These are phyloP conservation scores for Prunus davidiana DNA, from an alignment of 306 rosid genomes.

Conservation along the genomic window DNA sequence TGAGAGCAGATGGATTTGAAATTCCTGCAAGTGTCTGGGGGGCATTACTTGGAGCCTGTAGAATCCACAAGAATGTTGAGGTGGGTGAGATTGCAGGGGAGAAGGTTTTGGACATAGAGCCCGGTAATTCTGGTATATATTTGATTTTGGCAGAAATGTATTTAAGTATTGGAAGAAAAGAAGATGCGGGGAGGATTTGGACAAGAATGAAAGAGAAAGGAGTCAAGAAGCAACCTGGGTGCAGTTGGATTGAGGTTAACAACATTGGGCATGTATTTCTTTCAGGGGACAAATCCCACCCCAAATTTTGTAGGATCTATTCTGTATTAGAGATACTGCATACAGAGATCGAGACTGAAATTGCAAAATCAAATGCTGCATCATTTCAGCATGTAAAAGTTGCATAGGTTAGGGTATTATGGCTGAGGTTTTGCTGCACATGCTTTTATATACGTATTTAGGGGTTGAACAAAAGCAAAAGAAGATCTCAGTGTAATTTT, in stretches of 20 bases:
- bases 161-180: conserved; percentile 24
- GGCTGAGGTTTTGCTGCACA: neutral
- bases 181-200: conserved; percentile 39
- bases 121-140: conserved; percentile 50
- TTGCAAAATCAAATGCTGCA: conserved; percentile 14
- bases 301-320: conserved; percentile 23
- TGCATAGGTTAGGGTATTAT: neutral
- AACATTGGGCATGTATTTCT: conserved; percentile 41
- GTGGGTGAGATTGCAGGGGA: conserved; percentile 42
- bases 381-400: conserved; percentile 19
- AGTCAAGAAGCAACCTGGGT: conserved; percentile 60
- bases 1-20: conserved; percentile 40
- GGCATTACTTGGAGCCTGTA: conserved; percentile 56
- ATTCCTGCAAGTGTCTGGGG: conserved; percentile 56
- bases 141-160: conserved; percentile 50
- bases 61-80: conserved; percentile 47
- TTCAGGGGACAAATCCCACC: conserved; percentile 45
- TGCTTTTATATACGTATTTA: neutral
- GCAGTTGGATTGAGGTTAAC: conserved; percentile 52
- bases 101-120: conserved; percentile 41
- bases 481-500: neutral
- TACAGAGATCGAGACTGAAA: conserved; percentile 31
- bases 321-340: conserved; percentile 29
- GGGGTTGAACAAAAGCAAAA: neutral
- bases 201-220: conserved; percentile 46